These are phyloP conservation scores for Cystobasidium onofrii DNA, from an alignment of 768 basidiomycete genomes.

Conservation along the genomic window DNA sequence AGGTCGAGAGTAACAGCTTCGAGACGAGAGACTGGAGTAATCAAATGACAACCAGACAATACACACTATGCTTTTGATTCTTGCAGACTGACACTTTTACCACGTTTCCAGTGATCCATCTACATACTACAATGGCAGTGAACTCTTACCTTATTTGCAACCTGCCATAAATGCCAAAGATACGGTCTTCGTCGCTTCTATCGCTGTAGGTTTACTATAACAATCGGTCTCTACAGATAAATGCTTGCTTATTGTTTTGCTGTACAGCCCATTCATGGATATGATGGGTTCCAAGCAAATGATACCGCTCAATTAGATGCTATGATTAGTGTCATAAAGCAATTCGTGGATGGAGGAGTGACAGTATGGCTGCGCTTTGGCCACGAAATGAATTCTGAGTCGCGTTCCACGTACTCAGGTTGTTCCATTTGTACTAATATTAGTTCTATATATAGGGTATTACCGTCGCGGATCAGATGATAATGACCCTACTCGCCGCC, in stretches of 20 bases:
- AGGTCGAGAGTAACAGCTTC: no score
- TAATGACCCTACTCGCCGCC: background rate
- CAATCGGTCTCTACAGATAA: background rate
- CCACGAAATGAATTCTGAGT: background rate
- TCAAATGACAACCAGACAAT: no score
- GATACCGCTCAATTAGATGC: slow-evolving; percentile 21
- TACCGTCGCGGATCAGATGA: slow-evolving; percentile 4
- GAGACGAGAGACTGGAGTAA: no score
- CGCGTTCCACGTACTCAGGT: no score
- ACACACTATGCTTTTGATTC: no score
- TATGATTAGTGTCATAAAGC: slow-evolving; percentile 4
- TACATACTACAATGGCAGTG: slow-evolving; percentile 26
- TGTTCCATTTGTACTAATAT: background rate
- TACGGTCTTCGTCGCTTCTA: slow-evolving; percentile 19
- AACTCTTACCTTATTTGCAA: slow-evolving; percentile 6
- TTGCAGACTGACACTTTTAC: background rate
- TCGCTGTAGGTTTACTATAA: background rate
- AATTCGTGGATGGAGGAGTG: slow-evolving; percentile 23
- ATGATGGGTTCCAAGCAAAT: slow-evolving; percentile 15
- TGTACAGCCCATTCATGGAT: slow-evolving; percentile 20
- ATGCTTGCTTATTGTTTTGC: background rate
- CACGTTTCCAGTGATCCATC: background rate
- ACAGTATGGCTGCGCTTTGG: slow-evolving; percentile 21
- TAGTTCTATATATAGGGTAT: background rate
- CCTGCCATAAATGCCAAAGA: background rate